A percentile compares a stretch with the other conserved stretches of the same genome.
These are phyloP conservation scores for Ogataea ganodermae DNA, from an alignment of 805 yeast genomes.

Conservation along the genomic window DNA sequence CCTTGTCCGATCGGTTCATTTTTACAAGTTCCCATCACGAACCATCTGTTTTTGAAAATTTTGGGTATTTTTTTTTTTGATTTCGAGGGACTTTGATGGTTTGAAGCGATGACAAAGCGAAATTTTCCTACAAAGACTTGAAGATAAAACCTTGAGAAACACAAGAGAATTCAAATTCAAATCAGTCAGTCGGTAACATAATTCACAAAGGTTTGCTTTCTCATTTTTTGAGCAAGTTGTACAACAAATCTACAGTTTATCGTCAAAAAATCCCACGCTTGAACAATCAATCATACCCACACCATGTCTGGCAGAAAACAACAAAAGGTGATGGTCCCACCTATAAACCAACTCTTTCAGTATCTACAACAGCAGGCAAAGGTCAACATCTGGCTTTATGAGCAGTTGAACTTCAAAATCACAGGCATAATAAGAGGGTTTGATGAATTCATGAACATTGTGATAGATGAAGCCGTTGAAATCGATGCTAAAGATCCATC, in stretches of 20 bases:
- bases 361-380: constrained; percentile 77
- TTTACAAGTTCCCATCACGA: neutral
- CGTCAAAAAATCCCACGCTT: neutral
- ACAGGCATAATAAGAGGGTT: constrained; percentile 89
- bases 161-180: too few relatives aligned
- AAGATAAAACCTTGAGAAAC: too few relatives aligned
- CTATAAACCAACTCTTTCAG: constrained; percentile 87
- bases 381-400: constrained; percentile 88
- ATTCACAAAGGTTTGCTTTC: too few relatives aligned
- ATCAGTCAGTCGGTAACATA: too few relatives aligned
- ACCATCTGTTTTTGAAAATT: constrained; percentile 1
- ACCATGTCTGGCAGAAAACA: constrained; percentile 44
- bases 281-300: neutral
- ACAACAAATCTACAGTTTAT: too few relatives aligned
- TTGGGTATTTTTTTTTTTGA: constrained; percentile 6
- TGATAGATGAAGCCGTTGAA: constrained; percentile 64
- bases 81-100: constrained; percentile 2
- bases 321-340: constrained; percentile 71
- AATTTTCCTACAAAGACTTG: neutral
- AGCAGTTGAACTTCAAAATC: constrained; percentile 74
- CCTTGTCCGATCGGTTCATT: neutral
- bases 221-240: too few relatives aligned
- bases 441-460: constrained; percentile 94
- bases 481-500: constrained; percentile 48
- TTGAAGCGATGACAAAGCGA: constrained; percentile 5